Evolutionary conservation across 2,329 filamentous ascomycete genomes (phyloP).

Genomic region (Xylariaceae sp.): DNA sequence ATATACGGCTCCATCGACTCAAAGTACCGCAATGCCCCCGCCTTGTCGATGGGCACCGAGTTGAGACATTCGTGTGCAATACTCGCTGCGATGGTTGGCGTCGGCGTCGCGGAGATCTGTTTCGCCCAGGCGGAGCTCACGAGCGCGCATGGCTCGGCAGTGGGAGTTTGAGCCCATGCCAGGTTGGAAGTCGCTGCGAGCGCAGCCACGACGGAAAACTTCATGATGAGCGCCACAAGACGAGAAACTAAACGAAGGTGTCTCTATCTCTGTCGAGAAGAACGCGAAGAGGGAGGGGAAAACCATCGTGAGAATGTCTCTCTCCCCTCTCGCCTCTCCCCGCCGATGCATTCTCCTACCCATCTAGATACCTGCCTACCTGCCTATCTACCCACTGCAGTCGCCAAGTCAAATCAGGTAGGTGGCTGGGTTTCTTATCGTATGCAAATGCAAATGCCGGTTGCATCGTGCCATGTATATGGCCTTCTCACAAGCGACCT

Average conservation of each 20-base stretch:
- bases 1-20: conserved; percentile 37
- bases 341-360: too few relatives aligned
- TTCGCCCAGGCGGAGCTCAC: conserved; percentile 30
- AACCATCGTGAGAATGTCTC: conserved; percentile 2
- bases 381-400: too few relatives aligned
- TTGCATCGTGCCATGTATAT: too few relatives aligned
- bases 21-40: conserved; percentile 36
- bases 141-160: conserved; percentile 26
- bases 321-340: background rate
- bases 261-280: conserved; percentile 5
- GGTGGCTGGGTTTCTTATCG: background rate
- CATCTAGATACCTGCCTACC: too few relatives aligned
- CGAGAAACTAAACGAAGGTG: background rate
- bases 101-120: conserved; percentile 27
- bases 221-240: conserved; percentile 10
- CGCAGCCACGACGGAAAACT: conserved; percentile 15
- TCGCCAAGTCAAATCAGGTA: background rate
- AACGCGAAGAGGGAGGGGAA: conserved; percentile 3
- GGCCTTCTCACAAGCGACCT: background rate
- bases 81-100: conserved; percentile 33
- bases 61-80: conserved; percentile 38
- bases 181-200: conserved; percentile 12
- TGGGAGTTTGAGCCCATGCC: conserved; percentile 17
- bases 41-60: conserved; percentile 37
- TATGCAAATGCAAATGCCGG: background rate